These are phyloP conservation scores for Gaertneriomyces sp. DNA, from an alignment of 192 early-diverging fungal genomes.

Conservation along the genomic window DNA sequence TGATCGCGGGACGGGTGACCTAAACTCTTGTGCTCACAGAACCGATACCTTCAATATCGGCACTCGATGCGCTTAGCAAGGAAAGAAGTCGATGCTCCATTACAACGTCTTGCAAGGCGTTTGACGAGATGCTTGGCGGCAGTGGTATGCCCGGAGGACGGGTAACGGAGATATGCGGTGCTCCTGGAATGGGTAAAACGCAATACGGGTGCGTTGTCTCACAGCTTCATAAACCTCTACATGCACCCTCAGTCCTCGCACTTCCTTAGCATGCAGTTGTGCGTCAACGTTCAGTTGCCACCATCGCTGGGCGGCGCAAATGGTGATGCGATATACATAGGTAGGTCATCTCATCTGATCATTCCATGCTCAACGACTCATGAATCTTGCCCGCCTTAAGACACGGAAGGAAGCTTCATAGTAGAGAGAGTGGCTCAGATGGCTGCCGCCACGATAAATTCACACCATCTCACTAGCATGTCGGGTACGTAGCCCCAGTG, in stretches of 20 bases:
- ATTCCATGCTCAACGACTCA: too few relatives aligned
- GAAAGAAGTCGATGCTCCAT: slow-evolving; percentile 29
- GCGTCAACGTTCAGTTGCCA: slow-evolving; percentile 41
- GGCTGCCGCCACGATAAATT: slow-evolving; percentile 8
- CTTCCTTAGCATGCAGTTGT: slow-evolving; percentile 43
- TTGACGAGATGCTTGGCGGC: slow-evolving; percentile 43
- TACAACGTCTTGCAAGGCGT: slow-evolving; percentile 31
- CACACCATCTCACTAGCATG: too few relatives aligned
- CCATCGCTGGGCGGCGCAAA: slow-evolving; percentile 16
- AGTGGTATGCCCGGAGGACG: slow-evolving; percentile 37
- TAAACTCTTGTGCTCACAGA: slow-evolving; percentile 6
- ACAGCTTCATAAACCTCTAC: not conserved
- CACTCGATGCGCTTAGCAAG: slow-evolving; percentile 28
- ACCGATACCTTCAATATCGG: slow-evolving; percentile 31
- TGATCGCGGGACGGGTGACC: not conserved
- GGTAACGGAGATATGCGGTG: slow-evolving; percentile 49
- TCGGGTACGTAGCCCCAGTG: too few relatives aligned
- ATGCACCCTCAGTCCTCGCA: not conserved
- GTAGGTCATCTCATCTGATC: slow-evolving; percentile 5
- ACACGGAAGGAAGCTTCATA: slow-evolving; percentile 49
- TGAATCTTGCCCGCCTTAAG: slow-evolving; percentile 2
- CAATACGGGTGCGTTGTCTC: slow-evolving; percentile 41
- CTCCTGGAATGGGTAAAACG: slow-evolving; percentile 52
- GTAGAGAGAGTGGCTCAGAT: slow-evolving; percentile 36
- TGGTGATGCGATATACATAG: slow-evolving; percentile 43